Percentiles rank a stretch among this genome's conserved stretches.
Evolutionary conservation across 495 filamentous ascomycete species (phyloP).

Genomic region (Entonaema liquescens): DNA sequence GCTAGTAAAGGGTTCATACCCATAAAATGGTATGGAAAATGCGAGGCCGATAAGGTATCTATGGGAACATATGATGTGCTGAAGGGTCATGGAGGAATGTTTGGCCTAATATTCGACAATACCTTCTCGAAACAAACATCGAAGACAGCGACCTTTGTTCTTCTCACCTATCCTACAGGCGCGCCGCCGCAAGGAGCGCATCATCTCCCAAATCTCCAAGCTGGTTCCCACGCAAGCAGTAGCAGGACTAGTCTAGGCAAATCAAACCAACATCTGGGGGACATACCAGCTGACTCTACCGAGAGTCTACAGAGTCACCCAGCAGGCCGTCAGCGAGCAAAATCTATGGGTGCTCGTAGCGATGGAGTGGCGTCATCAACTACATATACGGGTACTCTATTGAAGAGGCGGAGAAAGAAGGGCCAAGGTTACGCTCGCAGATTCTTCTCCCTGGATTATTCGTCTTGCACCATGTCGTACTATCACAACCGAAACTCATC

Average conservation of each 20-base stretch:
- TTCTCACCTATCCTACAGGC: conserved; percentile 90
- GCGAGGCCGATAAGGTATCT: conserved; percentile 94
- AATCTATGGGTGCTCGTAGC: conserved; percentile 47
- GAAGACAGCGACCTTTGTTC: conserved; percentile 92
- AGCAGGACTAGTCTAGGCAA: conserved; percentile 62
- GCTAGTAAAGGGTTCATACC: conserved; percentile 83
- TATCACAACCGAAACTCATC: conserved; percentile 93
- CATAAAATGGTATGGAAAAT: conserved; percentile 91
- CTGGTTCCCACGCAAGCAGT: conserved; percentile 50
- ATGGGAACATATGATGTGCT: conserved; percentile 87
- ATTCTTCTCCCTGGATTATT: conserved; percentile 95
- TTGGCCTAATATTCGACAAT: conserved; percentile 96
- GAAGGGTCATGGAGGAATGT: conserved; percentile 82
- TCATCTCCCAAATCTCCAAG: conserved; percentile 67
- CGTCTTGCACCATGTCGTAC: conserved; percentile 90
- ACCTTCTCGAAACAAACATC: conserved; percentile 96
- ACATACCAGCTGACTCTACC: conserved; percentile 57
- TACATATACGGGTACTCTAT: conserved; percentile 77
- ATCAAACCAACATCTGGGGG: conserved; percentile 50
- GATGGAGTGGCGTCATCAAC: conserved; percentile 45
- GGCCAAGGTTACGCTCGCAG: conserved; percentile 91
- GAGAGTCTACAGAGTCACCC: conserved; percentile 65
- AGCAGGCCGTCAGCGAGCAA: conserved; percentile 37
- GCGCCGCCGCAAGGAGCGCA: conserved; percentile 81
- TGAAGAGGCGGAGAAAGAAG: conserved; percentile 90